Base-by-base conservation (phyloP, 176 grass and related monocot genomes). In the Microstegium vimineum region DNA sequence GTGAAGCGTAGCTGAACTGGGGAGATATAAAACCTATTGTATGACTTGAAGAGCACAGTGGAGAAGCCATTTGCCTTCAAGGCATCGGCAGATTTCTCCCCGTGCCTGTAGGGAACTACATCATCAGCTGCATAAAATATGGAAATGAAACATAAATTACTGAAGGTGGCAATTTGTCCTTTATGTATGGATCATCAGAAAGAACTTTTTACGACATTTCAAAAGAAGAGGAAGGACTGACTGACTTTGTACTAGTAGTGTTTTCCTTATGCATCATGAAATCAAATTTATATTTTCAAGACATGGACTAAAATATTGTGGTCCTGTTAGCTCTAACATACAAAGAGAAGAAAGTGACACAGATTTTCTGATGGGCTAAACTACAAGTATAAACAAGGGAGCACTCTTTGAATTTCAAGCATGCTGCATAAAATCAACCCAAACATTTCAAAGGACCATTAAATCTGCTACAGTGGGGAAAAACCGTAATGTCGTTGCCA, bases 81-180 rank as follows among this genome's bases (percentile, higher is more conserved):
- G 13, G 66, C 91, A 5, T 87, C 79, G 66, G 89, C 93, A 62
- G 96, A 99, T 90, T 38, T 93, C 67, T 95, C 96, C 32, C 96
- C 96, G 16, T 99, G 93, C 73, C 94, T 93, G 77, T 95, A 94
- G 43, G 56, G 73, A 64, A 99, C 83, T 31, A 95, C 96, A 77
- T 95, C 96, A 79, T 99, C 96, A 71, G 93, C 96, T 99, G 87
- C 76, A 81, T 8, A 80, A 75, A 83, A 56, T 59, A 25, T 59
- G 3, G 10, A 82, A 86, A 82, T 12, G 6, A 8, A 80, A 15
- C 65, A 69, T n/a, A 74, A 62, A 62, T 41, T 20, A 73, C 35
- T 32, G 7, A 43, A 2, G 10, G 14, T 4, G 13, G 63, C 5
- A 7, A 59, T 49, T 17, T 31, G 57, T 36, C 66, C 4, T 66